A percentile compares a stretch with the other conserved stretches of the same genome.
Evolutionary conservation across 371 early-diverging fungal genomes (phyloP).

Genomic region (Chytridium lagenaria): DNA sequence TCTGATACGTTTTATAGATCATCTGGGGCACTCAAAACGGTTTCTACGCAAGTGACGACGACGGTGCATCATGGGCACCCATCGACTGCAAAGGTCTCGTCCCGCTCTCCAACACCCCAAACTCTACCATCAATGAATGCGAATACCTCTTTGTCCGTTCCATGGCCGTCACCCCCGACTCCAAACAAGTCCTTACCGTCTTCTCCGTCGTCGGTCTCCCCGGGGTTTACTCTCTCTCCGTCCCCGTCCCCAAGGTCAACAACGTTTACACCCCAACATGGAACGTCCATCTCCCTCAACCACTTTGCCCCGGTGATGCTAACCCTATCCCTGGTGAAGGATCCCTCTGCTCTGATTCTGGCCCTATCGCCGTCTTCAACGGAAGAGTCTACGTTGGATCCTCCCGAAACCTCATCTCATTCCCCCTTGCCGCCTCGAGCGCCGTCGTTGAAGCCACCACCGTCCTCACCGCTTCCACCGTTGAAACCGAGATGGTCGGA

Average conservation of each 20-base stretch:
- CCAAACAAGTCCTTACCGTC: neutral
- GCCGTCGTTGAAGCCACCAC: neutral
- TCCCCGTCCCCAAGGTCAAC: conserved; percentile 2
- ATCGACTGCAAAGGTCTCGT: neutral
- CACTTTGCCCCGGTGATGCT: neutral
- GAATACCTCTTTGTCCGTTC: conserved; percentile 11
- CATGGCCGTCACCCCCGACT: conserved; percentile 17
- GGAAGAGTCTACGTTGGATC: neutral
- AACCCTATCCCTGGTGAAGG: neutral
- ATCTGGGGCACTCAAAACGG: conserved; percentile 14
- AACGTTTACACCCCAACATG: neutral
- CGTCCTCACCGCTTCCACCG: neutral
- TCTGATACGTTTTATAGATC: neutral
- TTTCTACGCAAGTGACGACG: neutral
- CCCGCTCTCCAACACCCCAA: conserved; percentile 15
- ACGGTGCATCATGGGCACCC: neutral
- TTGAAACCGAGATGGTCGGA: conserved; percentile 13
- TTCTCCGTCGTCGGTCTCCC: neutral
- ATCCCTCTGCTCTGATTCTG: neutral
- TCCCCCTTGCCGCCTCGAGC: neutral
- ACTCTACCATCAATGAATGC: conserved; percentile 7
- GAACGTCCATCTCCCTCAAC: neutral
- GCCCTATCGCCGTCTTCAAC: conserved; percentile 9
- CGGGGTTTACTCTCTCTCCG: conserved; percentile 6
- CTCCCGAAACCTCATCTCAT: neutral